A percentile compares a stretch with the other conserved stretches of the same genome.
phyloP scores from a whole-genome alignment of 1,284 basidiomycete genomes.

The Tilletia setariae region DNA sequence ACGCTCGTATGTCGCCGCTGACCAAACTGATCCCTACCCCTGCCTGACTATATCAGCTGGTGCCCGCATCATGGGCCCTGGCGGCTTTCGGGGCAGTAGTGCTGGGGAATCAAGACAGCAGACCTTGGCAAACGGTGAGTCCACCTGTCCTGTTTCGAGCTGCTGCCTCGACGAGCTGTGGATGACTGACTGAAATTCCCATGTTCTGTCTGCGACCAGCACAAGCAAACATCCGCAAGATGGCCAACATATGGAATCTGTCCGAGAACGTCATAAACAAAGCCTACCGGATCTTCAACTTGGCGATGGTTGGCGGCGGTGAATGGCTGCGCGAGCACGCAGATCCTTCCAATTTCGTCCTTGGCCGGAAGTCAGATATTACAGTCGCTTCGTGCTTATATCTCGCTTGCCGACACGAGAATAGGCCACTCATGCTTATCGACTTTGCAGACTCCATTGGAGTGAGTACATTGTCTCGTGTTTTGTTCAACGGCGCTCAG shows the following conservation, averaged over 20 bases:
- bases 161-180: not conserved
- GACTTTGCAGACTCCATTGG: conserved; percentile 68
- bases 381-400: conserved; percentile 95
- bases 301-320: conserved; percentile 65
- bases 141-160: not conserved
- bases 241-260: conserved; percentile 7
- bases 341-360: conserved; percentile 50
- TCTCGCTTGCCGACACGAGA: conserved; percentile 85
- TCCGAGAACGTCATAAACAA: conserved; percentile 57
- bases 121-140: conserved; percentile 78
- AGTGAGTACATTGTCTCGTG: conserved; percentile 17
- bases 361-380: conserved; percentile 81
- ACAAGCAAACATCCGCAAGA: conserved; percentile 68
- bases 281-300: conserved; percentile 82
- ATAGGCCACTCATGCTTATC: conserved; percentile 91
- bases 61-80: conserved; percentile 45
- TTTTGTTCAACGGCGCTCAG: conserved; percentile 12
- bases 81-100: conserved; percentile 46
- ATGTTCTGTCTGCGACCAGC: conserved; percentile 59
- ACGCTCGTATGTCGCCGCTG: too few species aligned
- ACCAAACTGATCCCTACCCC: not conserved
- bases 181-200: conserved; percentile 4
- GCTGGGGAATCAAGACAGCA: conserved; percentile 65
- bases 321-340: conserved; percentile 33
- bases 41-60: conserved; percentile 20